Conservation (phyloP, 345 rosid genomes). For the Tarenaya hassleriana region DNA sequence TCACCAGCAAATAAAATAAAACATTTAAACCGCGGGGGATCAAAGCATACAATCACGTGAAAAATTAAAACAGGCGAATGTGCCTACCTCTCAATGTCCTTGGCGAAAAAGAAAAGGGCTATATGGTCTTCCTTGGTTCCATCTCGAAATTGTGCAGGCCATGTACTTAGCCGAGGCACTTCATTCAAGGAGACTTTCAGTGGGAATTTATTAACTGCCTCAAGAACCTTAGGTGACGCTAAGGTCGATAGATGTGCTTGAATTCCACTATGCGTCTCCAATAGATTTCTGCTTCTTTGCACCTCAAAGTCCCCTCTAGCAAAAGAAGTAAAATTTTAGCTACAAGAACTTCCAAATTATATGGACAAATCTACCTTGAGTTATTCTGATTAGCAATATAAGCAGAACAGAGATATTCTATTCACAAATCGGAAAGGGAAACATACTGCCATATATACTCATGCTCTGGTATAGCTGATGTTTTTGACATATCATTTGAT, state of each 20-base stretch:
- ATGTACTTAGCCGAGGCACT: conserved; percentile 69
- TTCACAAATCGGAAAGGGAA: conserved; percentile 20
- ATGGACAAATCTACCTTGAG: conserved; percentile 1
- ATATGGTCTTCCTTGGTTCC: conserved; percentile 80
- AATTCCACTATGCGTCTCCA: conserved; percentile 54
- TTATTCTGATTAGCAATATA: conserved; percentile 4
- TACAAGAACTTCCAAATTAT: background rate
- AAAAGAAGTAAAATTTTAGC: conserved; percentile 20
- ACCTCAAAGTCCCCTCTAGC: conserved; percentile 78
- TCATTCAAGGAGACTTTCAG: conserved; percentile 54
- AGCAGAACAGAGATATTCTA: conserved; percentile 1
- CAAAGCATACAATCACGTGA: conserved; percentile 7
- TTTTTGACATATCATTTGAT: conserved; percentile 27
- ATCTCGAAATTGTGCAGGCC: conserved; percentile 80
- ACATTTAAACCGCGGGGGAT: conserved; percentile 2
- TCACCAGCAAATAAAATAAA: conserved; percentile 6
- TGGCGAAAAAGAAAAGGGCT: conserved; percentile 95
- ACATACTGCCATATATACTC: conserved; percentile 89
- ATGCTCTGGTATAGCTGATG: conserved; percentile 69
- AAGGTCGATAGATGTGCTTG: conserved; percentile 76
- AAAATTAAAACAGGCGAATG: background rate
- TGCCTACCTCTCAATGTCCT: conserved; percentile 70
- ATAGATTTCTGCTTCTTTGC: conserved; percentile 38
- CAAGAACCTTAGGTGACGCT: conserved; percentile 72
- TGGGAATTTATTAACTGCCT: conserved; percentile 52